Base-by-base conservation (phyloP, 805 yeast genomes). In the Starmera quercuum region DNA sequence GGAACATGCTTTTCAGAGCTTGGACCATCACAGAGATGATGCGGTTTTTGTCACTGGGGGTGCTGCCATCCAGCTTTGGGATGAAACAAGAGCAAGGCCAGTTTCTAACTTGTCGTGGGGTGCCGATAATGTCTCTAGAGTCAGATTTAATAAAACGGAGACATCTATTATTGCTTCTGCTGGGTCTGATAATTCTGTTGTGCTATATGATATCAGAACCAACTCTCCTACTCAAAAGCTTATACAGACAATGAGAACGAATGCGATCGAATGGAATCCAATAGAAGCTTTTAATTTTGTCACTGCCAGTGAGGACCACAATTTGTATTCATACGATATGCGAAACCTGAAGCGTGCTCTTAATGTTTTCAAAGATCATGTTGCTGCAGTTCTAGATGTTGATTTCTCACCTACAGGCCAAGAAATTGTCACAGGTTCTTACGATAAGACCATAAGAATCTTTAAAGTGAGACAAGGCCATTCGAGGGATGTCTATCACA, bases 341-440 rank as follows among this genome's bases (percentile, higher is more conserved):
- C 71, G 99, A 56, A 84, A 88, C 52, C 68, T 94, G 74, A 68
- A 69, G 29, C 70, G 84, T 36, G 80, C 97, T 1, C 57, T 81
- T 32, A 88, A 87, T 45, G 86, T 94, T 10, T 85, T 72, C 61
- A 87, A 90, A 61, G 97, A 87, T 59, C 99, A 92, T 58, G 96
- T 90, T 26, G 81, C 95, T 31, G 96, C 97, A 0, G 95, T 92
- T 9, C 73, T 90, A 77, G 95, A 84, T 56, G 77, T 92, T 26
- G 98, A 92, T 61, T 92, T 84, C 53, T 76, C 95, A 9, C 98
- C 98, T 26, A 88, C 97, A 1, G 99, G 99, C 47, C 87, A 87
- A 54, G 97, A 90, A 59, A 64, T 92, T 22, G 97, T 87, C 5
- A 82, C 96, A 2, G 97, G 96, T 13, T 83, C 96, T 1, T 92